phyloP scores from a whole-genome alignment of 2,329 filamentous ascomycete genomes.

The Hymenoscyphus occultus region DNA sequence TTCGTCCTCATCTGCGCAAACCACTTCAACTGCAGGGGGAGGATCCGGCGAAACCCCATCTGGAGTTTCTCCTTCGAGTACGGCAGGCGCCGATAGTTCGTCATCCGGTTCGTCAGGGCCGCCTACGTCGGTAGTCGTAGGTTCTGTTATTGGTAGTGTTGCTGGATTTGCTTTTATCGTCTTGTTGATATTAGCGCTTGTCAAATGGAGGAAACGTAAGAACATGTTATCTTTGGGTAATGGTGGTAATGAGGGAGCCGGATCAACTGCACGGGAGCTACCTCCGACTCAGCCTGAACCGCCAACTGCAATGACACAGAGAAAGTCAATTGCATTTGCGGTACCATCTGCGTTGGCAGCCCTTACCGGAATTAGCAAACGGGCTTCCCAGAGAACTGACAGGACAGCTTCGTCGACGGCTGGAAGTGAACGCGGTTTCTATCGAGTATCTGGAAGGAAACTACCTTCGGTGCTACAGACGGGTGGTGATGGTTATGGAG shows the following conservation, averaged over 20 bases:
- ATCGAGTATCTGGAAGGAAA: conserved; percentile 63
- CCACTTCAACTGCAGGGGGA: conserved; percentile 17
- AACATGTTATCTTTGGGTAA: conserved; percentile 44
- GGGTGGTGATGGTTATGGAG: conserved; percentile 62
- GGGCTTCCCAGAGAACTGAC: conserved; percentile 34
- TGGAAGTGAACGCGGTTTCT: conserved; percentile 56
- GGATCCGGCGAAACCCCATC: conserved; percentile 15
- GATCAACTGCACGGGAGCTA: conserved; percentile 31
- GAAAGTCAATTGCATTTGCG: conserved; percentile 44
- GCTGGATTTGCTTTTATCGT: conserved; percentile 57
- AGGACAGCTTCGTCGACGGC: conserved; percentile 36
- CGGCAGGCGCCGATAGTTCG: conserved; percentile 22
- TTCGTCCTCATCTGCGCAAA: conserved; percentile 13
- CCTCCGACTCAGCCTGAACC: conserved; percentile 18
- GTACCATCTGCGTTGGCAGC: conserved; percentile 50
- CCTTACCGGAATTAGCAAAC: conserved; percentile 42
- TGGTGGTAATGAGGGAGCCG: conserved; percentile 40
- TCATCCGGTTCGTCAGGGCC: conserved; percentile 19
- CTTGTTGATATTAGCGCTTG: conserved; percentile 50
- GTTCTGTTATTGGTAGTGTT: conserved; percentile 39
- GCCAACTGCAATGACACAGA: conserved; percentile 45
- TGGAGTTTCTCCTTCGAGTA: conserved; percentile 20
- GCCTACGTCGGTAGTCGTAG: conserved; percentile 32
- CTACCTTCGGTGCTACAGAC: conserved; percentile 59
- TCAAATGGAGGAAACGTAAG: conserved; percentile 53